Base-by-base conservation (phyloP, 2,329 filamentous ascomycete genomes). In the Drechslerella stenobrocha region DNA sequence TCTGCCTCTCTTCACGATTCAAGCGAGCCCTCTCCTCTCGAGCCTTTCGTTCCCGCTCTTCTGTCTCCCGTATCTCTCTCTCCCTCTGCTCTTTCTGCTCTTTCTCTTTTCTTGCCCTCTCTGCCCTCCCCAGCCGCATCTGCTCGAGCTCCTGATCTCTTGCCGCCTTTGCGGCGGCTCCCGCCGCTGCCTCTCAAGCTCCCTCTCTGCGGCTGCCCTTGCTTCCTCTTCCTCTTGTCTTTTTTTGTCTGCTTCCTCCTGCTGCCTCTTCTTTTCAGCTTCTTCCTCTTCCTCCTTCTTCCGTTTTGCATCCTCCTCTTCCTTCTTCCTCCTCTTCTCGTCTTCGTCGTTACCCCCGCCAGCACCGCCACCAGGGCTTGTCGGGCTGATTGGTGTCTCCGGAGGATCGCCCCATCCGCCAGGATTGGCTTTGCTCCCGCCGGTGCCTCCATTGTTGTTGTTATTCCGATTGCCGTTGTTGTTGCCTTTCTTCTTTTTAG, bases 401-500 rank as follows among this genome's bases (percentile, higher is more conserved):
- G 55, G 55, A n/a, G 45, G 13, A 22, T 67, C 55, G n/a, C 47
- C 56, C 15, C 63, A 24, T 8, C 52, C 52, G 28, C 48, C 53
- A 4, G 52, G 44, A 13, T 66, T 58, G 7, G 35, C 44, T 8
- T 59, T 60, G 22, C 40, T 52, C 4, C 40, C 40, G 20, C 30
- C 30, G 6, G 15, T 18, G 1, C 20, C 20, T n/a, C 20, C 20
- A 30, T 42, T 45, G 6, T 18, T 22, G 8, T 35, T 24, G 30
- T 37, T 37, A 30, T 30, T 30, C 2, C 15, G 9, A 44, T 51
- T 55, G n/a, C 34, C 23, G 2, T 34, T 65, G 11, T 48, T 57
- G 22, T 47, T 55, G 46, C 28, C 37, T 20, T 60, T 66, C 30
- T 30, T 35, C 40, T 65, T 67, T 45, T 67, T 67, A 18, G 63